Evolutionary conservation across 129 eudicot genomes (phyloP).

Genomic region (Pseudognaphalium luteoalbum): DNA sequence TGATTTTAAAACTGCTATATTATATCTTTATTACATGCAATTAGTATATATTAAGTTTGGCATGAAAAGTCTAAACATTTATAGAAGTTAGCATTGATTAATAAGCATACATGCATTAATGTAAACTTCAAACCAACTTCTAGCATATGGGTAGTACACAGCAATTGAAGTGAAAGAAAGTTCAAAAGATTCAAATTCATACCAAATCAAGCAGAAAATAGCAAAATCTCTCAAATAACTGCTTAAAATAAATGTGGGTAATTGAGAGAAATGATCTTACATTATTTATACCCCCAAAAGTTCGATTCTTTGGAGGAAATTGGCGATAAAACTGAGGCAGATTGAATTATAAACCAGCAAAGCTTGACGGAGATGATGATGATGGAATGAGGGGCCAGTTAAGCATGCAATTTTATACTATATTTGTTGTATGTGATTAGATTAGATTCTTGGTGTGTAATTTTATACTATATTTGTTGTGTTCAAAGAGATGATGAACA

Average conservation of each 20-base stretch:
- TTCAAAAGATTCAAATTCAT: neutral
- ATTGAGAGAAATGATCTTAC: slow-evolving; percentile 33
- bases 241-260: neutral
- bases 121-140: neutral
- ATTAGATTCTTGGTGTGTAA: neutral
- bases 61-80: slow-evolving; percentile 1
- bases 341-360: neutral
- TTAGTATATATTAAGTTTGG: neutral
- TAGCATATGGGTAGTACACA: slow-evolving; percentile 3
- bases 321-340: slow-evolving; percentile 52
- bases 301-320: slow-evolving; percentile 19
- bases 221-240: neutral
- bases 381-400: slow-evolving; percentile 30
- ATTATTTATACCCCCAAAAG: slow-evolving; percentile 21
- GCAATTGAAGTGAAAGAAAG: neutral
- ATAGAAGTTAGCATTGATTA: neutral
- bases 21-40: neutral
- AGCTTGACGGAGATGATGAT: slow-evolving; percentile 44
- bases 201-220: slow-evolving; percentile 28
- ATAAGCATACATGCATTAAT: slow-evolving; percentile 13
- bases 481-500: neutral
- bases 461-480: too few species aligned
- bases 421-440: slow-evolving; percentile 6
- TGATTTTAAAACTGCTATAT: neutral
- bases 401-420: slow-evolving; percentile 11